Evolutionary conservation across 257 asterid genomes (phyloP), one percentile per base, ranked within the genome.

Genomic region (Nicotiana undulata): DNA sequence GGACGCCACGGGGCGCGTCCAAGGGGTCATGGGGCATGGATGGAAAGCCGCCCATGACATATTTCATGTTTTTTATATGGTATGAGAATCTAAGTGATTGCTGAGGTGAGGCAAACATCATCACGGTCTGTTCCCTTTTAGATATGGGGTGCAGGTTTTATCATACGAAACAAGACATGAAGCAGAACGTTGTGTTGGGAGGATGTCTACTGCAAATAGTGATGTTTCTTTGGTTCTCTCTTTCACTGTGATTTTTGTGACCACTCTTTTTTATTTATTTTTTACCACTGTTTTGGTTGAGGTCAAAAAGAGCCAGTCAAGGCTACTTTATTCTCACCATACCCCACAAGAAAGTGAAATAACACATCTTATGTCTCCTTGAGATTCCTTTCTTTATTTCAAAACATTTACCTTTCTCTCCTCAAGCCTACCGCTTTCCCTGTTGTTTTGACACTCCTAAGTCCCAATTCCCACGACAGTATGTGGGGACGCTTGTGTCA

Each of bases 271-370:
- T 49, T 26, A n/a, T 55, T 70, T 55, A 29, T 26, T 26, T 46
- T 37, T n/a, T 52, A 20, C 20, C 83, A 77, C 76, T 81, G 66
- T 68, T 29, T 75, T 26, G 10, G 51, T 59, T 83, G 76, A 79
- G 82, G 89, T 85, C 87, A 86, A 84, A 85, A 81, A 79, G 80
- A 82, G 83, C 80, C 65, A 79, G 87, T 83, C 83, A 60, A 55
- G 83, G 59, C 75, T 67, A 81, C 83, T 79, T 77, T 85, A 83
- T 87, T 85, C 84, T 76, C 84, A 77, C 75, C 58, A 79, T 77
- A 46, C 87, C 89, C 89, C 88, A 86, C 89, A 51, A 76, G 90
- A 89, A 89, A 89, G 91, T 83, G 89, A 89, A 86, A 66, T 44
- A 59, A 86, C 93, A 81, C 82, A 80, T 78, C 74, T 81, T 9